Percentiles rank a stretch among this genome's conserved stretches.
Evolutionary conservation across 176 grass and related monocot genomes (phyloP).

Genomic region (Olyra latifolia): DNA sequence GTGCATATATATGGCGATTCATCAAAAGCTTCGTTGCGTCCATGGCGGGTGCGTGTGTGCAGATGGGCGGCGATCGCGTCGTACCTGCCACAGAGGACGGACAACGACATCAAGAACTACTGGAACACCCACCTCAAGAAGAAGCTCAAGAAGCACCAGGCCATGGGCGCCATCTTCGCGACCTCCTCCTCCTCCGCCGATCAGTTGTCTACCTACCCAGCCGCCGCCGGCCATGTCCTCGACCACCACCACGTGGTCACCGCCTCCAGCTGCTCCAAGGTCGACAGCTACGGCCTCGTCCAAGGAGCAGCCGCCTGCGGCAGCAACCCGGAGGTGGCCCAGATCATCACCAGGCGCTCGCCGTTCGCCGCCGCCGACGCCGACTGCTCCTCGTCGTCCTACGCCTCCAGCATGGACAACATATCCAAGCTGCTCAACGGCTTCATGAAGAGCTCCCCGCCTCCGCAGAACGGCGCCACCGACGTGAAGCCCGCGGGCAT

Average conservation of each 20-base stretch:
- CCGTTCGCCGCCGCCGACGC: constrained; percentile 21
- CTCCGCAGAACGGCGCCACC: neutral
- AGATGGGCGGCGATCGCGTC: constrained; percentile 88
- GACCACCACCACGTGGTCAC: constrained; percentile 23
- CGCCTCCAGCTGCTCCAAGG: neutral
- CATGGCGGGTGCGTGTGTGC: no score
- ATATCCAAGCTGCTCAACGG: constrained; percentile 68
- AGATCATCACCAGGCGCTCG: constrained; percentile 25
- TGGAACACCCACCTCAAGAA: constrained; percentile 97
- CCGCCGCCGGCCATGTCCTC: neutral
- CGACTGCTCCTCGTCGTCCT: constrained; percentile 37
- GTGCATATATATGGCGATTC: no score
- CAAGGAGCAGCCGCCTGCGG: neutral
- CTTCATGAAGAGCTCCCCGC: constrained; percentile 60
- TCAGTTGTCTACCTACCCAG: neutral
- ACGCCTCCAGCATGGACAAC: constrained; percentile 87
- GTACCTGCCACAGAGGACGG: constrained; percentile 80
- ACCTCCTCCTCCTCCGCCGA: constrained; percentile 5
- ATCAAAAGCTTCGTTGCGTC: no score
- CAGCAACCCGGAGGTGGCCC: constrained; percentile 17
- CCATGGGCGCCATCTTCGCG: constrained; percentile 47
- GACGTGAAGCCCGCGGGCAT: constrained; percentile 33
- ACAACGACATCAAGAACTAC: constrained; percentile 97
- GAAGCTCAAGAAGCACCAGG: constrained; percentile 71
- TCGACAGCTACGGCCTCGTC: neutral